These are phyloP conservation scores for Fusarium xylarioides DNA, from an alignment of 2,329 filamentous ascomycete genomes.

Conservation along the genomic window DNA sequence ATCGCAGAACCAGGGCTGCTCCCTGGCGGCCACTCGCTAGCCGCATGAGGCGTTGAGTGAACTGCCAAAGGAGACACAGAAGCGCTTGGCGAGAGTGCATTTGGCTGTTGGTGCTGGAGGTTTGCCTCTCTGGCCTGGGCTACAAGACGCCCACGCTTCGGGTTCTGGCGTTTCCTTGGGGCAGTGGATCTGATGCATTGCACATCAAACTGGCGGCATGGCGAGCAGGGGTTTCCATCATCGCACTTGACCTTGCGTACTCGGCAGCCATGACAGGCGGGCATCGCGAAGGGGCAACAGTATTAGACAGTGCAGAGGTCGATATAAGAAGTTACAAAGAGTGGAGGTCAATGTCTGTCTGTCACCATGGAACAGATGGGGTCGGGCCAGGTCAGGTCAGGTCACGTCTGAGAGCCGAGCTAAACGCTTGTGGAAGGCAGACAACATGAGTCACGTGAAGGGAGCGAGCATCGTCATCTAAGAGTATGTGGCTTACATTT, in stretches of 20 bases:
- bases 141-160: slow-evolving; percentile 31
- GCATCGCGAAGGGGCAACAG: slow-evolving; percentile 9
- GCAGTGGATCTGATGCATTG: slow-evolving; percentile 32
- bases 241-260: slow-evolving; percentile 42
- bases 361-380: slow-evolving; percentile 1
- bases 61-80: slow-evolving; percentile 29
- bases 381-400: neutral
- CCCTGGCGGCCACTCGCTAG: slow-evolving; percentile 22
- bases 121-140: slow-evolving; percentile 34
- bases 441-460: slow-evolving; percentile 20
- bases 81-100: slow-evolving; percentile 23
- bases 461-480: neutral
- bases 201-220: slow-evolving; percentile 34
- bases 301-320: neutral
- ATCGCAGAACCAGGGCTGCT: slow-evolving; percentile 26
- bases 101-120: slow-evolving; percentile 24
- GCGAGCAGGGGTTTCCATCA: slow-evolving; percentile 35
- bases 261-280: slow-evolving; percentile 39
- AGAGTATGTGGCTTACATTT: neutral
- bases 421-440: slow-evolving; percentile 21
- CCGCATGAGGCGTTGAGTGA: slow-evolving; percentile 17
- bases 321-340: slow-evolving; percentile 7
- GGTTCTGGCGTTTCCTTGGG: slow-evolving; percentile 36
- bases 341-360: slow-evolving; percentile 16
- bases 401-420: neutral